Evolutionary conservation across 2,329 filamentous ascomycete genomes (phyloP).

Genomic region (Colletotrichum liriopes): DNA sequence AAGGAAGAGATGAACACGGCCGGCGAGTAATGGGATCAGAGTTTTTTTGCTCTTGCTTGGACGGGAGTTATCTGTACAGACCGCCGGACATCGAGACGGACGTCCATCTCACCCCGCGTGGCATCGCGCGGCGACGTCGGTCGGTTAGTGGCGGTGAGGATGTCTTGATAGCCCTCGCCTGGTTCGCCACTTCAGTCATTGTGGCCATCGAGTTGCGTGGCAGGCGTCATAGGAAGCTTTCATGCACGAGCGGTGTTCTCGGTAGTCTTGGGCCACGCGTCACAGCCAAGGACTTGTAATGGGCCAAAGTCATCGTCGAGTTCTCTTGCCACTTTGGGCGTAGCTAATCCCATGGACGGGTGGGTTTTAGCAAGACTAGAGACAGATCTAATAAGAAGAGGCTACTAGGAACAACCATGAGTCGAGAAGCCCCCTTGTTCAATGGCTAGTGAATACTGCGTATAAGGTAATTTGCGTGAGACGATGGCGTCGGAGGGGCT

Average conservation of each 20-base stretch:
- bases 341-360: too few species aligned
- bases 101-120: not conserved
- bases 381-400: not conserved
- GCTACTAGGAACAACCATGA: not conserved
- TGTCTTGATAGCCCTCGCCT: not conserved
- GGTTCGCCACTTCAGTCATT: not conserved
- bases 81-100: not conserved
- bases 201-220: not conserved
- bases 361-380: constrained; percentile 6
- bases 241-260: not conserved
- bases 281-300: not conserved
- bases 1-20: not conserved
- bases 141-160: not conserved
- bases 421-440: not conserved
- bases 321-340: not conserved
- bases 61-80: not conserved
- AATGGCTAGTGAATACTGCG: not conserved
- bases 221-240: not conserved
- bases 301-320: not conserved
- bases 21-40: not conserved
- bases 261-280: not conserved
- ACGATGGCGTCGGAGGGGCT: not conserved
- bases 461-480: constrained; percentile 22
- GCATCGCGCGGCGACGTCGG: not conserved
- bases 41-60: not conserved